phyloP scores from a whole-genome alignment of 495 filamentous ascomycete species.

The Pyrenula massariospora region DNA sequence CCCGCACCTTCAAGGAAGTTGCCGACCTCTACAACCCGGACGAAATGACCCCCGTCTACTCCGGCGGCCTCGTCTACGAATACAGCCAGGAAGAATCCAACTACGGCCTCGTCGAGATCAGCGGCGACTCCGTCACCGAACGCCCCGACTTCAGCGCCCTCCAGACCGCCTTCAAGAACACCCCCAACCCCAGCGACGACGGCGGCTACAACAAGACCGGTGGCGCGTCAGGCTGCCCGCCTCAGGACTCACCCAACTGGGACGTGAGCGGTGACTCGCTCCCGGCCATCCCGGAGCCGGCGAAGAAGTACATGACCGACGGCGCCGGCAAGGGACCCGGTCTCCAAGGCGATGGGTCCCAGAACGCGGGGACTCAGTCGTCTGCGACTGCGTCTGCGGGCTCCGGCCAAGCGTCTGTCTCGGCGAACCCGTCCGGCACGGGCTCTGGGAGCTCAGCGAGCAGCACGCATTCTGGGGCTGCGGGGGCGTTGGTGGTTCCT shows the following conservation, averaged over 20 bases:
- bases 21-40: conserved; percentile 63
- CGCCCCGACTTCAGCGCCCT: conserved; percentile 57
- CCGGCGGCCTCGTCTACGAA: conserved; percentile 92
- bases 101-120: conserved; percentile 70
- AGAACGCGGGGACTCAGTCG: conserved; percentile 52
- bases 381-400: conserved; percentile 51
- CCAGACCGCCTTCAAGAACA: conserved; percentile 48
- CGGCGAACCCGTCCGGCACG: conserved; percentile 15
- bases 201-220: conserved; percentile 67
- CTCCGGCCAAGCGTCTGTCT: conserved; percentile 40
- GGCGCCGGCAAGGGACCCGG: conserved; percentile 67
- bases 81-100: conserved; percentile 68
- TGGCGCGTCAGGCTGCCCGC: conserved; percentile 55
- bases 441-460: conserved; percentile 13
- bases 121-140: conserved; percentile 40
- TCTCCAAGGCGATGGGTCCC: conserved; percentile 60
- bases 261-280: conserved; percentile 54
- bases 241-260: conserved; percentile 52
- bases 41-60: conserved; percentile 81
- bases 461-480: conserved; percentile 29
- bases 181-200: conserved; percentile 55
- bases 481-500: conserved; percentile 28
- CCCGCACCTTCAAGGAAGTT: conserved; percentile 72
- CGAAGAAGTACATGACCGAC: conserved; percentile 54
- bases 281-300: conserved; percentile 62